Evolutionary conservation across 1,284 basidiomycete genomes (phyloP).

Genomic region (Mycosarcoma mackinlayi): DNA sequence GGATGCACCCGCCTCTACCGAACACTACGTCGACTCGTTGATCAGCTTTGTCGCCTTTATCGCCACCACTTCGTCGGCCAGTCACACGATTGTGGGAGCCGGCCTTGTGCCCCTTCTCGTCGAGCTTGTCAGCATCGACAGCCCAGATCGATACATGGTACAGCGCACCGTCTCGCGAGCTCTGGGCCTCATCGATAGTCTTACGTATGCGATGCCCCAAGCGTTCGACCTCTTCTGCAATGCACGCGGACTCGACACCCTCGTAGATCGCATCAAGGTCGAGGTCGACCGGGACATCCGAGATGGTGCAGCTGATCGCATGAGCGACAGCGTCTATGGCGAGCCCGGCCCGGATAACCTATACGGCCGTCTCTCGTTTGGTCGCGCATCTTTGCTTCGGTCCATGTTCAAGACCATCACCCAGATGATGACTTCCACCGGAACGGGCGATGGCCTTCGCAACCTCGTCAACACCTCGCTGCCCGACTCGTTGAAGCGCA

Average conservation of each 20-base stretch:
- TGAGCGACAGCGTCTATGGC: conserved; percentile 73
- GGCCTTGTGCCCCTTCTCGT: conserved; percentile 85
- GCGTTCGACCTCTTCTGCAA: conserved; percentile 89
- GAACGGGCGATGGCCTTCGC: conserved; percentile 86
- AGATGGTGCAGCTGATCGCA: conserved; percentile 35
- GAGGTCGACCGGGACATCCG: conserved; percentile 59
- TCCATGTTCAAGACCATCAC: conserved; percentile 92
- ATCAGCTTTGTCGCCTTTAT: conserved; percentile 88
- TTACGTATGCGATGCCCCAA: conserved; percentile 87
- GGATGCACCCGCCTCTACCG: conserved; percentile 74
- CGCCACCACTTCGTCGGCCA: conserved; percentile 83
- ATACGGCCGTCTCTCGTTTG: conserved; percentile 63
- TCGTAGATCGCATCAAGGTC: conserved; percentile 83
- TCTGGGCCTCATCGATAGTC: conserved; percentile 90
- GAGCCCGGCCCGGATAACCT: conserved; percentile 48
- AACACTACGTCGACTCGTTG: conserved; percentile 70
- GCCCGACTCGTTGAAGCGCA: conserved; percentile 84
- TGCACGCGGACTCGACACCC: conserved; percentile 82
- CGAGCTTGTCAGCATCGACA: conserved; percentile 48
- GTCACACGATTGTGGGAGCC: conserved; percentile 96
- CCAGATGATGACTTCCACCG: conserved; percentile 95
- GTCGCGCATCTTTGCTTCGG: conserved; percentile 76
- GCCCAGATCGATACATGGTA: conserved; percentile 56
- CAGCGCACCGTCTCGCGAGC: conserved; percentile 70
- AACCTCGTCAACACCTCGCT: conserved; percentile 93